Evolutionary conservation across 1,284 basidiomycete species (phyloP).

Genomic region (Nidula niveotomentosa): DNA sequence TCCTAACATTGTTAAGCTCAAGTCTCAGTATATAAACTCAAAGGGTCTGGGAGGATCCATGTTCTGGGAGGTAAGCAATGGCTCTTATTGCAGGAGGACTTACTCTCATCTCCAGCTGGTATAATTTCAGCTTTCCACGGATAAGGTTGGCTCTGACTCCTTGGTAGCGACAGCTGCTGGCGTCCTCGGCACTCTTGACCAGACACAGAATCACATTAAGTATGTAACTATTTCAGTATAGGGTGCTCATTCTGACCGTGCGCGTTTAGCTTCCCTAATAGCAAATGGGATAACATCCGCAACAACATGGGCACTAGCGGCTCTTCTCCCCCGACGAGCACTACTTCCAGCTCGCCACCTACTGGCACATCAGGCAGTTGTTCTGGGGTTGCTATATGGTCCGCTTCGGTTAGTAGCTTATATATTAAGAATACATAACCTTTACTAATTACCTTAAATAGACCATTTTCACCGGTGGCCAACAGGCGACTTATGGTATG

Average conservation of each 20-base stretch:
- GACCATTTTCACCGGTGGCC: conserved; percentile 48
- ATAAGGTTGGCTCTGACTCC: conserved; percentile 56
- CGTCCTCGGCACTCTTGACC: conserved; percentile 55
- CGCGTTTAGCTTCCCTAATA: conserved; percentile 52
- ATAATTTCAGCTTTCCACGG: conserved; percentile 53
- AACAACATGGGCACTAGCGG: conserved; percentile 53
- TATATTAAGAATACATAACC: not conserved
- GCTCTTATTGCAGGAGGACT: not conserved
- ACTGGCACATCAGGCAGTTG: conserved; percentile 29
- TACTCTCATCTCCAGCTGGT: conserved; percentile 8
- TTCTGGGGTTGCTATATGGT: conserved; percentile 53
- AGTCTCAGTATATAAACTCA: conserved; percentile 73
- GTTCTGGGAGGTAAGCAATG: conserved; percentile 73
- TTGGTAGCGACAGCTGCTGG: conserved; percentile 50
- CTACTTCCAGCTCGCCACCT: conserved; percentile 19
- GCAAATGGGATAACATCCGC: conserved; percentile 69
- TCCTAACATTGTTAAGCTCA: conserved; percentile 68
- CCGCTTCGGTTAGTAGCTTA: conserved; percentile 26
- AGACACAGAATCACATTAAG: conserved; percentile 71
- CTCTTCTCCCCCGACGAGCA: conserved; percentile 19
- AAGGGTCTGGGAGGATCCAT: conserved; percentile 73
- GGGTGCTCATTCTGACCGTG: not conserved
- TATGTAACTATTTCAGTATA: conserved; percentile 14
- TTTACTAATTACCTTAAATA: conserved; percentile 11
- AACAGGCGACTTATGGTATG: conserved; percentile 49